phyloP scores from a whole-genome alignment of 1,284 basidiomycete genomes.

The Marasmius oreades region DNA sequence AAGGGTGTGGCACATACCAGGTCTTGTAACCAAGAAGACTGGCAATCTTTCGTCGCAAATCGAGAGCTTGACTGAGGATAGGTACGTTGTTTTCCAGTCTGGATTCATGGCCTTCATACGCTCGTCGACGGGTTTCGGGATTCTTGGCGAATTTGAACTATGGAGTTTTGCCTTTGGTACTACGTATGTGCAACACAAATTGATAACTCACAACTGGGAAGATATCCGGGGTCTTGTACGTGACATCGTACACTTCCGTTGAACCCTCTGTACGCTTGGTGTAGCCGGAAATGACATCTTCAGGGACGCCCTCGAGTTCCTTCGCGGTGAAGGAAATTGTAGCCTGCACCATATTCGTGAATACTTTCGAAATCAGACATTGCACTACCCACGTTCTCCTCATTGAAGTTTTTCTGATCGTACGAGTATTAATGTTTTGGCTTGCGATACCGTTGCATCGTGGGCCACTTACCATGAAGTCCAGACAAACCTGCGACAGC shows the following conservation, averaged over 20 bases:
- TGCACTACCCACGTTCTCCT: conserved; percentile 60
- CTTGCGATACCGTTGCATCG: not conserved
- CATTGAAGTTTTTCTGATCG: conserved; percentile 78
- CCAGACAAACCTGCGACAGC: conserved; percentile 65
- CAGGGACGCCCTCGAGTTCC: conserved; percentile 76
- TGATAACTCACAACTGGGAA: conserved; percentile 62
- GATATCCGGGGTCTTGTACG: conserved; percentile 74
- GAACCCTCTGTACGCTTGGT: conserved; percentile 54
- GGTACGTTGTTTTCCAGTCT: conserved; percentile 68
- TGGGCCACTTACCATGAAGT: conserved; percentile 57
- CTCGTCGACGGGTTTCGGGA: conserved; percentile 62
- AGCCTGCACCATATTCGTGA: conserved; percentile 37
- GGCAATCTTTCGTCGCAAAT: conserved; percentile 66
- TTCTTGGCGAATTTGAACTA: conserved; percentile 77
- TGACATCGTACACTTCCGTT: conserved; percentile 63
- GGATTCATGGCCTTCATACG: conserved; percentile 63
- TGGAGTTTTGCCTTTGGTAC: not conserved
- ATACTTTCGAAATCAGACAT: conserved; percentile 1
- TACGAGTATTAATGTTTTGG: not conserved
- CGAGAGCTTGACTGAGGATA: conserved; percentile 60
- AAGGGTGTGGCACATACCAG: conserved; percentile 35
- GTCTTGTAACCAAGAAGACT: conserved; percentile 68
- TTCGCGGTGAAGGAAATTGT: conserved; percentile 61
- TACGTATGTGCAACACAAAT: not conserved
- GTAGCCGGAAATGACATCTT: conserved; percentile 74